Base-by-base conservation (phyloP, 768 basidiomycete species). In the Tricholoma sp. region DNA sequence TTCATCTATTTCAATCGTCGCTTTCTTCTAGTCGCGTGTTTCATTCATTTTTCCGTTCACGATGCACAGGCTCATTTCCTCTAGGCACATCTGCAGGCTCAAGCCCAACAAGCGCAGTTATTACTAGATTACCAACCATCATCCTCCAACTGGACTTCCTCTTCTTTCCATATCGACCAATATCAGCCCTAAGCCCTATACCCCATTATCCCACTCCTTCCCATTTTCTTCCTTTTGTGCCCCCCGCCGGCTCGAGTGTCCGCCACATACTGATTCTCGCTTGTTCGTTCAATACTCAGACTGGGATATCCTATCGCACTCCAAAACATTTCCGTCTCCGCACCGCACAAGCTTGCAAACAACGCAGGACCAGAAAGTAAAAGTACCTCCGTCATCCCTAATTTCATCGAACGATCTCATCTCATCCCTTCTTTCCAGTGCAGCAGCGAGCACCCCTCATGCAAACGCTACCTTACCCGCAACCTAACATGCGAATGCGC, bases 261-360 rank as follows among this genome's bases (percentile, higher is more conserved):
- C n/a, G n/a, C n/a, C n/a, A n/a, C n/a, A 46, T 58, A n/a, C 50
- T 53, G 4, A 71, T 75, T 4, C 74, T 86, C 22, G 78, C 82
- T 0, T 85, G 86, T 37, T 83, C 83, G 0, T 74, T 88, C 35
- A 84, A 88, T 66, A 82, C 82, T 1, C 61, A 75, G 2, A 87
- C 85, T 0, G 83, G 84, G 16, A 79, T 86, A 43, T 86, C 85
- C 64, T 84, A 85, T 67, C 79, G 77, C 14, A 79, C 82, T 0
- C 78, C 83, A 0, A 84, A 87, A 61, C 83, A 85, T 56, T 80
- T 84, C 1, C 78, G 86, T 0, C 70, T 86, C 31, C 79, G 88
- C 51, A 89, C 88, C 0, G 82, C 83, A 0, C 87, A 89, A 64
- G 87, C 87, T 3, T 90, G 88, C 69, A 83, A 89, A 64, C 86